Base-by-base conservation (phyloP, 805 yeast genomes). In the Nakazawaea holstii region DNA sequence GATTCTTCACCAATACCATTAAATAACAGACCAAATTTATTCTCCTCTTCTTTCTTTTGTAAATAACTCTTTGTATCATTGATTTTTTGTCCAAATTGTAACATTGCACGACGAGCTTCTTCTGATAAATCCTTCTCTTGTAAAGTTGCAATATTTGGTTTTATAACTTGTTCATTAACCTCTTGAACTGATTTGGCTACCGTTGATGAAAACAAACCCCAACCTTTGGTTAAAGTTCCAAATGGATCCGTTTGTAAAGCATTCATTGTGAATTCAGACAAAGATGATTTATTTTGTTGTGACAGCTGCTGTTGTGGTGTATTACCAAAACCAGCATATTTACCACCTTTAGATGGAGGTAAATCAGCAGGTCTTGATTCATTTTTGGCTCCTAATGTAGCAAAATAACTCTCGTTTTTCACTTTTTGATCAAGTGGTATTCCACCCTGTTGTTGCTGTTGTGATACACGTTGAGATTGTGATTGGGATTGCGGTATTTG, bases 291-390 rank as follows among this genome's bases (percentile, higher is more conserved):
- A 38, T 42, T 45, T 49, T 51, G 50, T 53, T 55, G 36, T 20
- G 24, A 20, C 24, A 20, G 24, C 41, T 56, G 60, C 9, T 84
- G 79, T 26, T 70, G 73, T 4, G 91, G 88, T 0, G 89, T 77
- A 56, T 82, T 87, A 33, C 98, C 98, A 68, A 92, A 91, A 1
- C 98, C 98, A 52, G 80, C 82, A 62, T 82, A 91, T 61, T 82
- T 86, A 43, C 97, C 98, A 52, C 98, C 98, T 67, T 91, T 89
- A 10, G 92, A 85, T 28, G 98, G 98, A 2, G 92, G 95, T 44
- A 89, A 61, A 62, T 85, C 69, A 1, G 77, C 88, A 2, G 97
- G 87, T 63, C 95, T 78, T 15, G 72, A 51, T 7, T 80, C 82
- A 65, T 91, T 91, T 46, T 72, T 71, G 15, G 79, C 73, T 13